Evolutionary conservation across 495 filamentous ascomycete genomes (phyloP).

Genomic region (Neurospora terricola): DNA sequence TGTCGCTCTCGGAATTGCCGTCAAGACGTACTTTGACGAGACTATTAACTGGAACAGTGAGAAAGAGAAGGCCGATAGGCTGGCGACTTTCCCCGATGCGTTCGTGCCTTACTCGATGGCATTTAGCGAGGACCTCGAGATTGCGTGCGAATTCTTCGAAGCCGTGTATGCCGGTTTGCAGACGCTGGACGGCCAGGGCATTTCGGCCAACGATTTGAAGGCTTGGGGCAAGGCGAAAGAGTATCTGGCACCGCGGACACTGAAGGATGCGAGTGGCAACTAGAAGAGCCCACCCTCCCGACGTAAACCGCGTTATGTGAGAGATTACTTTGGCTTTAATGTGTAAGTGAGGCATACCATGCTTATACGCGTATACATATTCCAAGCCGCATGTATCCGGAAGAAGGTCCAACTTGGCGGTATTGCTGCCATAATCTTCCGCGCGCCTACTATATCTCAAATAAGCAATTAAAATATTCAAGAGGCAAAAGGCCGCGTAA

Average conservation of each 20-base stretch:
- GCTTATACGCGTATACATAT: not conserved
- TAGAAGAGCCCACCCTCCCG: not conserved
- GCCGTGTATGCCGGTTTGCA: constrained; percentile 65
- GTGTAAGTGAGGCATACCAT: not conserved
- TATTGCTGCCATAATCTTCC: not conserved
- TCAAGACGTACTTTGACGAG: constrained; percentile 89
- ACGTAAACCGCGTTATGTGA: not conserved
- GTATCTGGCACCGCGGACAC: constrained; percentile 39
- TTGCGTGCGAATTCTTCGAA: constrained; percentile 75
- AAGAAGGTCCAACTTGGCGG: not conserved
- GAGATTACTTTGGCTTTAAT: not conserved
- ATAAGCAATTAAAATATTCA: not conserved
- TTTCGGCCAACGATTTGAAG: constrained; percentile 46
- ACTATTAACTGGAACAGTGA: constrained; percentile 49
- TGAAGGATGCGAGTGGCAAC: not conserved
- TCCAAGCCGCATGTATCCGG: not conserved
- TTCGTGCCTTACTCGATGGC: constrained; percentile 65
- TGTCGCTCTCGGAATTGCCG: constrained; percentile 77
- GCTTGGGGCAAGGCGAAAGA: constrained; percentile 56
- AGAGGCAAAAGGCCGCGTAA: not conserved
- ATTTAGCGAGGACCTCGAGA: constrained; percentile 66
- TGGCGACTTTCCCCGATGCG: constrained; percentile 46
- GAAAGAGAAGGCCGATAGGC: constrained; percentile 50
- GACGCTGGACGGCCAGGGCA: constrained; percentile 45
- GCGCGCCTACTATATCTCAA: not conserved